Base-by-base conservation (phyloP, 2,329 filamentous ascomycete genomes). In the Blumeria graminis region DNA sequence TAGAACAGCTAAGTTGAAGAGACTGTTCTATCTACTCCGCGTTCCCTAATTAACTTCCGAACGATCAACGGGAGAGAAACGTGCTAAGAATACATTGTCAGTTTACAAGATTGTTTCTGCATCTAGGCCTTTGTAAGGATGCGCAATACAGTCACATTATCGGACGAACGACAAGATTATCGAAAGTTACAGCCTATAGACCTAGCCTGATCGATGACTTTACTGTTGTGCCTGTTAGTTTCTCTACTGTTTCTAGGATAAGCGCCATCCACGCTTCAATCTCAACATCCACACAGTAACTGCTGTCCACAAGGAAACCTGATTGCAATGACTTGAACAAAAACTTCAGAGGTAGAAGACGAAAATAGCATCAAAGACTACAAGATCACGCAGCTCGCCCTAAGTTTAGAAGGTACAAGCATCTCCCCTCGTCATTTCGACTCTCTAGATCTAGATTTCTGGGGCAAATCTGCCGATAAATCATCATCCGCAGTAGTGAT, bases 41-140 rank as follows among this genome's bases (percentile, higher is more conserved):
- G 46, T 50, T 50, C 46, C 22, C 46, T 50, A 28, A 50, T 50
- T 32, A 50, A 50, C 46, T 50, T 50, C 46, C 33, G 46, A 50
- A 50, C 4, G 46, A 50, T 50, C 46, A 50, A 28, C 46, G 46
- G 46, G 46, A 50, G 46, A 50, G 46, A 28, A 28, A 50, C 46
- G 46, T 50, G 46, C 18, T 50, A 50, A 50, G 13, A 50, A 50
- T 28, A 50, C 16, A 28, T 22, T 32, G 6, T 28, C 46, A 50
- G 33, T 13, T 28, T n/a, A n/a, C n/a, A n/a, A n/a, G n/a, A n/a
- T n/a, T 46, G 8, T 46, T 16, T 14, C 16, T 18, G 16, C 11
- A 8, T 16, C 16, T 8, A 46, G 11, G 43, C 18, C 8, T 14
- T 8, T 13, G 8, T 46, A 46, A 46, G 18, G 16, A 46, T 18